A percentile compares a stretch with the other conserved stretches of the same genome.
These are phyloP conservation scores for Rhynchospora breviuscula DNA, from an alignment of 176 grass and related monocot genomes.

Conservation along the genomic window DNA sequence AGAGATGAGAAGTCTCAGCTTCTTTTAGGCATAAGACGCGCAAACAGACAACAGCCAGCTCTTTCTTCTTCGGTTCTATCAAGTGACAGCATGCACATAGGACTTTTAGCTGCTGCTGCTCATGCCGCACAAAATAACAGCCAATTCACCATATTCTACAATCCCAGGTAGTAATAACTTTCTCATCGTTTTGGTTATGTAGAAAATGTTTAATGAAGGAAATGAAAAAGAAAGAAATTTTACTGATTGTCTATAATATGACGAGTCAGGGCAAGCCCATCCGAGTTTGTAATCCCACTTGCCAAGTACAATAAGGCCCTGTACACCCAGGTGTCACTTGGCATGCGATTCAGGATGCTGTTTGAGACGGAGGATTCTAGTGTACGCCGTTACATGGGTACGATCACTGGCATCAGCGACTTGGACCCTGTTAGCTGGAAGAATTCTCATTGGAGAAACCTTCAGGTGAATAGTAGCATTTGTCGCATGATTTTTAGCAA, in stretches of 20 bases:
- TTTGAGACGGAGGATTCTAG: slow-evolving; percentile 99
- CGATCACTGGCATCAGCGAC: slow-evolving; percentile 89
- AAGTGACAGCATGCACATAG: slow-evolving; percentile 98
- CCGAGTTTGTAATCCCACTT: slow-evolving; percentile 92
- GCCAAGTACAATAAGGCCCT: slow-evolving; percentile 95
- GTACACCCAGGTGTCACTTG: slow-evolving; percentile 95
- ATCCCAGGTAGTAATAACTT: slow-evolving; percentile 67
- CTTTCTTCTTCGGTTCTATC: slow-evolving; percentile 97
- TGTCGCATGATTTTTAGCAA: slow-evolving; percentile 1
- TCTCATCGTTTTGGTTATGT: not conserved
- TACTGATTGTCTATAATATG: slow-evolving; percentile 6
- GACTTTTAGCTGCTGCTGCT: slow-evolving; percentile 91
- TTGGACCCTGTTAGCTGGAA: slow-evolving; percentile 81
- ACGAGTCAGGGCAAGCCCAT: slow-evolving; percentile 72
- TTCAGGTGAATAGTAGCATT: slow-evolving; percentile 51
- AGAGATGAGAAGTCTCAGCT: slow-evolving; percentile 99
- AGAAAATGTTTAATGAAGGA: not conserved
- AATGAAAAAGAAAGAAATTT: slow-evolving; percentile 3
- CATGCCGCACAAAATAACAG: slow-evolving; percentile 89
- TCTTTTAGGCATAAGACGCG: slow-evolving; percentile 72
- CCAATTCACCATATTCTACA: slow-evolving; percentile 96
- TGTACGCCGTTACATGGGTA: slow-evolving; percentile 94
- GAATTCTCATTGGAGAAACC: slow-evolving; percentile 97
- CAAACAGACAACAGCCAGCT: slow-evolving; percentile 80
- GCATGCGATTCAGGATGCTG: slow-evolving; percentile 98